Evolutionary conservation across 805 yeast species (phyloP).

Genomic region (Ogataea haglerorum): DNA sequence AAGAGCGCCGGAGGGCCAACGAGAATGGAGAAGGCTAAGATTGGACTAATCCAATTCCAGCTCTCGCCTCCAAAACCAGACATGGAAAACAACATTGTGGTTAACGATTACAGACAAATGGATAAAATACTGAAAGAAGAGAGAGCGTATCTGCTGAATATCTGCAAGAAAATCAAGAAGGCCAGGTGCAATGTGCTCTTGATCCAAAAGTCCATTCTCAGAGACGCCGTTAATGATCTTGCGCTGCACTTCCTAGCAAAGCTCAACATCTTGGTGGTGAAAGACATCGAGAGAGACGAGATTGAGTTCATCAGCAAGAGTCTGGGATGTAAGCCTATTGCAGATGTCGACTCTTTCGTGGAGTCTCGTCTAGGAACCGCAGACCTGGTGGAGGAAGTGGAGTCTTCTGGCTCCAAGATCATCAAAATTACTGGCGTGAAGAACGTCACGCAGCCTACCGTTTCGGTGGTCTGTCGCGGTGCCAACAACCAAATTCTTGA

Average conservation of each 20-base stretch:
- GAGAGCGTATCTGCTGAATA: constrained; percentile 89
- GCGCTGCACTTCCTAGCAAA: constrained; percentile 93
- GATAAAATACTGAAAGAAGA: constrained; percentile 97
- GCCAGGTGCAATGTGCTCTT: constrained; percentile 91
- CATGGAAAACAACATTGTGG: constrained; percentile 96
- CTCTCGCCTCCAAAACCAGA: constrained; percentile 96
- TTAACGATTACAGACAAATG: constrained; percentile 98
- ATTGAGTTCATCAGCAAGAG: constrained; percentile 83
- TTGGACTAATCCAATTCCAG: constrained; percentile 90
- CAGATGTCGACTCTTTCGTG: constrained; percentile 88
- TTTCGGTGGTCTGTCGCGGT: constrained; percentile 90
- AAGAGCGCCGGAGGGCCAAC: constrained; percentile 94
- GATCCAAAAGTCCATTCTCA: constrained; percentile 86
- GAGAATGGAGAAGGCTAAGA: constrained; percentile 88
- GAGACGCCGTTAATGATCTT: constrained; percentile 93
- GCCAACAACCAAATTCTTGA: constrained; percentile 88
- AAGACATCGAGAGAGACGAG: constrained; percentile 95
- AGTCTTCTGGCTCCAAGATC: constrained; percentile 83
- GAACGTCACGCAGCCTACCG: constrained; percentile 57
- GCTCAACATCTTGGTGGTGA: constrained; percentile 88
- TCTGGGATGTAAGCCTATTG: constrained; percentile 92
- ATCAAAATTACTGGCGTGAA: constrained; percentile 85
- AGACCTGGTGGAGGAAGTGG: constrained; percentile 88
- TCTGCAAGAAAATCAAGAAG: constrained; percentile 94
- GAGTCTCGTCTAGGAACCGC: constrained; percentile 93